Base-by-base conservation (phyloP, 108 stramenopile genomes). In the Nannochloropsis salina region DNA sequence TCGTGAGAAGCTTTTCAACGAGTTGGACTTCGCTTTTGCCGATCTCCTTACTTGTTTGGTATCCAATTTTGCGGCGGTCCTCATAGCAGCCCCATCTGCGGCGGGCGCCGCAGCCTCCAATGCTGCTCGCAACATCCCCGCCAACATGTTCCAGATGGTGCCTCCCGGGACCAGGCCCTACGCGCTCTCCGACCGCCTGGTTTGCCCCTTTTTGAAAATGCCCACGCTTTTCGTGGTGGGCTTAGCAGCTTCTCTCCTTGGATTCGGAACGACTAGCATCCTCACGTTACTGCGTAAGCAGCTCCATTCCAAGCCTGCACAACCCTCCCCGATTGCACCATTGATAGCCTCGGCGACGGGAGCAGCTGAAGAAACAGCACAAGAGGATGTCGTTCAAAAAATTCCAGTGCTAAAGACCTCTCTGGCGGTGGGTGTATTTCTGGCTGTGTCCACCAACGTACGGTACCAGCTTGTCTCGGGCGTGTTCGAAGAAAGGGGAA, bases 401-500 rank as follows among this genome's bases (percentile, higher is more conserved):
- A 74, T 74, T 4, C 61, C 61, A n/a, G 15, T 74, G 6, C 1
- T 74, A 0, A 74, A 74, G 61, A 74, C 61, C 20, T n/a, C 20
- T 74, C 20, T 74, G 4, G 61, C 61, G 61, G 61, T 74, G 61
- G 61, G 61, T 4, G 61, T 6, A n/a, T 74, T 74, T n/a, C 61
- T 74, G 4, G 61, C 61, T 74, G 61, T 74, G 61, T 74, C 61
- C 20, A 74, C 61, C 61, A 74, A 74, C 61, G n/a, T 74, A 15
- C 61, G 61, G 6, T 74, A 74, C 61, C 61, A 74, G 61, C 20
- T 74, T n/a, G n/a, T 74, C 61, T 74, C 61, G 61, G 61, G 61
- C 2, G 15, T 74, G 61, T 15, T 74, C 2, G 61, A 74, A n/a
- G 61, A 74, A n/a, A 74, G 61, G 61, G 61, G 61, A 4, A 74